Base-by-base conservation (phyloP, 441 rosid genomes). In the Flueggea neowawraea region DNA sequence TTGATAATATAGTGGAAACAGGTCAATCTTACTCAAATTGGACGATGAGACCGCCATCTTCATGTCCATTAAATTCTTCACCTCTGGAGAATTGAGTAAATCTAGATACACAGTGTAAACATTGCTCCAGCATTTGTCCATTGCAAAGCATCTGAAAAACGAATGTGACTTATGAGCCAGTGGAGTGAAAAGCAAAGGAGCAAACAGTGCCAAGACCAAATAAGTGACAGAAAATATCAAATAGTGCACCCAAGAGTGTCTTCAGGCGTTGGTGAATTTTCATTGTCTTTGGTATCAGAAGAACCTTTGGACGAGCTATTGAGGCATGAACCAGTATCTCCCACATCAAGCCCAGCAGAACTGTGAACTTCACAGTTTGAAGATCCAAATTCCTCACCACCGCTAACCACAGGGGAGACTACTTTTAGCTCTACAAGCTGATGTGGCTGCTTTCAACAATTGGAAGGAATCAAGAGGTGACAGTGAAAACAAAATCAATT, bases 101-200 rank as follows among this genome's bases (percentile, higher is more conserved):
- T 81, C 86, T 76, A 75, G 49, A 70, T 90, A 84, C 14, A 91
- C 97, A 15, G 84, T 91, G 69, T 91, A 89, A 72, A 89, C 81
- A 1, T 81, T 83, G 68, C 70, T 81, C 96, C 96, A 91, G 52
- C 73, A 83, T 47, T 75, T 81, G 69, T 82, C 82, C 69, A 64
- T 74, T 54, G 73, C 66, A 60, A 72, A 75, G 74, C 70, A 64
- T 67, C 71, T 66, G 69, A 73, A 56, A 54, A 50, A 62, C 48
- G 58, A 47, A 62, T 43, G 45, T 51, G 31, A 59, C 31, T 52
- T 54, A 58, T 69, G 56, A 71, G 65, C 47, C 28, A 47, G 52
- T 17, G 60, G 63, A 63, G 66, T 36, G 41, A 60, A 51, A n/a
- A 54, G 63, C 15, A 60, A 36, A 5, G 9, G 41, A 57, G 8